Percentiles rank a stretch among this genome's conserved stretches.
Evolutionary conservation across 1,284 basidiomycete genomes (phyloP).

Genomic region (Cutaneotrichosporon curvatum): DNA sequence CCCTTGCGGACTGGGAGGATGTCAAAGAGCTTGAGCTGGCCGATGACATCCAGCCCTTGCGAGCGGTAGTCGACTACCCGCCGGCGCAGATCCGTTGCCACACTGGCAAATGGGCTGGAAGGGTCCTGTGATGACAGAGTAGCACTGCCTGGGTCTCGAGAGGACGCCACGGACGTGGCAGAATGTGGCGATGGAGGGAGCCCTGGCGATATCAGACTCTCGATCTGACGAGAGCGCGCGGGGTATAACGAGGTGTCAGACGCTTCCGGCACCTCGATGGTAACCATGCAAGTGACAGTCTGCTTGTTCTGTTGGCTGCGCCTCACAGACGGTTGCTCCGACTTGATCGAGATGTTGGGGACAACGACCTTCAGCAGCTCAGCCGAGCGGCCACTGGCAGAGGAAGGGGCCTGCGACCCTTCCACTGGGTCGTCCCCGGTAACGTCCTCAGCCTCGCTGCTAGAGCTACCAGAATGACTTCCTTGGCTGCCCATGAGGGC

Average conservation of each 20-base stretch:
- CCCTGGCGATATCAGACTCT: constrained; percentile 24
- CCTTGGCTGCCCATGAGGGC: constrained; percentile 65
- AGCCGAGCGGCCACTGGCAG: not conserved
- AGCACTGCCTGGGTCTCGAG: constrained; percentile 10
- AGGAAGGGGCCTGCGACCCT: not conserved
- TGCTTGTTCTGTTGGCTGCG: constrained; percentile 56
- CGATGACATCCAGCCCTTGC: constrained; percentile 72
- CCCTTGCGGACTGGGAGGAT: constrained; percentile 80
- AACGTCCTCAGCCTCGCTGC: constrained; percentile 72
- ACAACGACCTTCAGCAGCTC: constrained; percentile 63
- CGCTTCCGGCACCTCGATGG: constrained; percentile 78
- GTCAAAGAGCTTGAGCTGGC: constrained; percentile 83
- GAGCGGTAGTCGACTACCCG: constrained; percentile 93
- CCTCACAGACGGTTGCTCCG: constrained; percentile 76
- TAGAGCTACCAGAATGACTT: constrained; percentile 23
- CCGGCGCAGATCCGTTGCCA: constrained; percentile 76
- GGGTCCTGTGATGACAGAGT: not conserved
- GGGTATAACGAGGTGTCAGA: constrained; percentile 42
- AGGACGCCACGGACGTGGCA: constrained; percentile 1
- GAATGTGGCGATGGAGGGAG: constrained; percentile 33
- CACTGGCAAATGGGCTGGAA: constrained; percentile 56
- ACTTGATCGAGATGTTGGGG: constrained; percentile 77
- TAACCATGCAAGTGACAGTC: constrained; percentile 78
- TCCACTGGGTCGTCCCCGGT: constrained; percentile 44
- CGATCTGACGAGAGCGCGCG: constrained; percentile 18